Base-by-base conservation (phyloP, 2,329 filamentous ascomycete species). In the Nigrospora oryzae region DNA sequence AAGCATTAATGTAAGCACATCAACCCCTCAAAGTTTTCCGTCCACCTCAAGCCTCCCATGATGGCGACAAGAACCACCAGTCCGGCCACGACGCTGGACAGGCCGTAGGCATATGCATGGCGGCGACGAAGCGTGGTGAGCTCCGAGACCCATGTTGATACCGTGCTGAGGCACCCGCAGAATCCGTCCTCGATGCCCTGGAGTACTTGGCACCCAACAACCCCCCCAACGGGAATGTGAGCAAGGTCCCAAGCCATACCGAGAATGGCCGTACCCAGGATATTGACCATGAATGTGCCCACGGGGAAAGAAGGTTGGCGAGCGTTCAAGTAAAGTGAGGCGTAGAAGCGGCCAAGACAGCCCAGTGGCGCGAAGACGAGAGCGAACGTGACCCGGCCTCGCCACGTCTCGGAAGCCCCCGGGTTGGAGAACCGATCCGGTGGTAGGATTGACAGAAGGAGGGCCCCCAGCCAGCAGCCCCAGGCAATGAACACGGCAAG, bases 211-310 rank as follows among this genome's bases (percentile, higher is more conserved):
- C 84, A 90, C 1, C 79, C 81, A 0, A 81, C 56, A 2, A 76
- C 59, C 1, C 76, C 75, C 5, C 69, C 69, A 2, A 72, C 51
- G 0, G 72, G 75, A 0, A 73, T 74, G 56, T 88, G 89, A 51
- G 89, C 86, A 42, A 95, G 66, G 57, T 94, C 86, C 69, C 79
- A 95, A 30, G 81, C 77, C 74, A 89, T 82, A 13, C 79, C 89
- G 41, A 94, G 63, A 14, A 95, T 63, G 0, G 75, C 75, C 0
- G 87, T 89, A 5, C 90, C 91, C 13, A 84, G 61, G 5, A 94
- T 70, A 56, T 97, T 97, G 28, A 85, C 88, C 0, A 69, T 66
- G 55, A 96, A 95, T 0, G 91, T 97, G 3, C 91, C 91, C 0
- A 96, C 63, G 0, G 91, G 91, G 53, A 96, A 96, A 0, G 74